Evolutionary conservation across 1,284 basidiomycete genomes (phyloP), one percentile per base, ranked within the genome.

Genomic region (Heterobasidion parviporum): DNA sequence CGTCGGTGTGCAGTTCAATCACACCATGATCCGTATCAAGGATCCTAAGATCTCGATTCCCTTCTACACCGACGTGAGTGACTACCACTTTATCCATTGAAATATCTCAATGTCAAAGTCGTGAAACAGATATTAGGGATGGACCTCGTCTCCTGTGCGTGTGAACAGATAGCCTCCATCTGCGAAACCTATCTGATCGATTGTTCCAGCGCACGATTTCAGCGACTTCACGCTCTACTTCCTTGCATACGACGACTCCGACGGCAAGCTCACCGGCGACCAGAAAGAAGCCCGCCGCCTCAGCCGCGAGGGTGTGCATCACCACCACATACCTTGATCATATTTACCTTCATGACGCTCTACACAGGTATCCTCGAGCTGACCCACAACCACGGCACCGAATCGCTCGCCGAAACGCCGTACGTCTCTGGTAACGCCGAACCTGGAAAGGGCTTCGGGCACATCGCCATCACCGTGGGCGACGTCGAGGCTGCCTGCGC

Each of bases 351-450:
- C 43, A 46, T 52, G n/a, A 41, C 35, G 53, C 43, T 52, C 38
- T 8, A 36, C 32, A 38, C 32, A 83, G 87, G 88, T 55, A 75
- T 94, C 56, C 82, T 95, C 58, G 93, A 95, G 70, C 80, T 95
- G 52, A 93, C 90, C 9, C 87, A 92, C 74, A 94, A 94, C 74
- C 89, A 91, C 68, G 92, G 93, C 56, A 95, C 94, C 50, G 93
- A 96, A 71, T 74, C 69, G 59, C 49, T 59, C 10, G 54, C 44
- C 12, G 33, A 35, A 89, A 96, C 70, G 64, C 83, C 57, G 47
- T 95, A 96, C 69, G 78, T 83, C 12, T 85, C 70, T 62, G 94
- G 94, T 1, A 97, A 97, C 72, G 68, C 79, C 6, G 92, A 95
- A n/a, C 89, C 89, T 45, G 26, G 26, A 26, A 76, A 77, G 56